phyloP scores from a whole-genome alignment of 1,139 yeast species.

The Suhomyces bribrorum region DNA sequence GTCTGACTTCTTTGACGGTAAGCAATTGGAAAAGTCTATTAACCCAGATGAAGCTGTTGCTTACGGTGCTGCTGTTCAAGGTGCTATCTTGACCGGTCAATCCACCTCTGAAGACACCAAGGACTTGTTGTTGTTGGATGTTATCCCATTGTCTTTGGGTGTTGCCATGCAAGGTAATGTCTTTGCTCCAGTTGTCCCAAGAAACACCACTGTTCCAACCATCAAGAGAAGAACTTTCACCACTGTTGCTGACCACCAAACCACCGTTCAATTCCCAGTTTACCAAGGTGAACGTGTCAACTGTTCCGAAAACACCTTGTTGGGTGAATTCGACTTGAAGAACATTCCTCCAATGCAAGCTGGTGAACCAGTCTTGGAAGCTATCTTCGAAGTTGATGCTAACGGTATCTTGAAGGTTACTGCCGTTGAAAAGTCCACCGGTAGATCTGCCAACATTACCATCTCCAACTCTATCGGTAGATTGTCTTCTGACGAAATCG shows the following conservation, averaged over 20 bases:
- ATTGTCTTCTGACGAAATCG: constrained; percentile 96
- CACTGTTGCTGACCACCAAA: constrained; percentile 99
- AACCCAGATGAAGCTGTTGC: constrained; percentile 99
- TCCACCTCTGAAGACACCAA: constrained; percentile 96
- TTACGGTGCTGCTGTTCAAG: constrained; percentile 99
- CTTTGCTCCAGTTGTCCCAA: constrained; percentile 98
- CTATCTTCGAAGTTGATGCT: constrained; percentile 99
- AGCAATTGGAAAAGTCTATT: constrained; percentile 92
- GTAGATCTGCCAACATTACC: constrained; percentile 99
- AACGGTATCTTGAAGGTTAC: constrained; percentile 99
- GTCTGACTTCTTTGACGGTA: constrained; percentile 97
- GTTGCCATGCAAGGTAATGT: constrained; percentile 99
- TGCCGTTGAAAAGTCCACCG: constrained; percentile 98
- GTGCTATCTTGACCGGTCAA: constrained; percentile 98
- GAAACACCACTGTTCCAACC: constrained; percentile 99
- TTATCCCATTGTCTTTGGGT: constrained; percentile 98
- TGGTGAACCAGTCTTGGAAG: constrained; percentile 99
- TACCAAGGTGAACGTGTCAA: constrained; percentile 99
- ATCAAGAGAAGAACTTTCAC: constrained; percentile 99
- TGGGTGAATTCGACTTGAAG: constrained; percentile 99
- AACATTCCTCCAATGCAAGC: constrained; percentile 99
- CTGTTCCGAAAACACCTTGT: constrained; percentile 98
- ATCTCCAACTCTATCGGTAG: constrained; percentile 99
- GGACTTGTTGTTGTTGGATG: constrained; percentile 96
- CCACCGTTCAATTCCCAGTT: constrained; percentile 99